A percentile compares a stretch with the other conserved stretches of the same genome.
These are phyloP conservation scores for Marasmius oreades DNA, from an alignment of 1,284 basidiomycete genomes.

Conservation along the genomic window DNA sequence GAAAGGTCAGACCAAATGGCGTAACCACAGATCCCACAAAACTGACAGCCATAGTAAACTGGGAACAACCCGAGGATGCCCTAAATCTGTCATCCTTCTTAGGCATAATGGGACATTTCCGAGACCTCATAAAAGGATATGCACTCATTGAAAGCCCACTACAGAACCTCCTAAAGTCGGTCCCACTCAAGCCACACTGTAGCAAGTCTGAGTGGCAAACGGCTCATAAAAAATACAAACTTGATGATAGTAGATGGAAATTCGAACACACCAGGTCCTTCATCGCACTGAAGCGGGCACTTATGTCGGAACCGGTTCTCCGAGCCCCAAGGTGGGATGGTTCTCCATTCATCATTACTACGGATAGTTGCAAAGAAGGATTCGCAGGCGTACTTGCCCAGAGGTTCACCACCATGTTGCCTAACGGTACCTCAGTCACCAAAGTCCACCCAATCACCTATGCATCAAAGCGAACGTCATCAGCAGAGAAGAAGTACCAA, in stretches of 20 bases:
- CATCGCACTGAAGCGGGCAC: slow-evolving; percentile 13
- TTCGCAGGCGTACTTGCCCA: slow-evolving; percentile 18
- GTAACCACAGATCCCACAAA: too few species aligned
- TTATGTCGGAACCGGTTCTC: slow-evolving; percentile 16
- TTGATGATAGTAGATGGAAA: slow-evolving; percentile 7
- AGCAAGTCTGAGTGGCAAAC: neutral
- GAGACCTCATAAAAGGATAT: neutral
- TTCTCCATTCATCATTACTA: slow-evolving; percentile 17
- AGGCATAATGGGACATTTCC: neutral
- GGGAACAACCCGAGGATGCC: slow-evolving; percentile 24
- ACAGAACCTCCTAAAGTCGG: neutral
- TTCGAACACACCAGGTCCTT: slow-evolving; percentile 15
- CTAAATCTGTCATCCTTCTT: neutral
- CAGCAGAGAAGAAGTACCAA: slow-evolving; percentile 8
- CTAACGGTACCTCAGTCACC: neutral
- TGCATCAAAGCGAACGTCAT: slow-evolving; percentile 9
- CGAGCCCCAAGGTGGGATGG: slow-evolving; percentile 13
- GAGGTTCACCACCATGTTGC: neutral
- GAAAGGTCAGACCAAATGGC: too few species aligned
- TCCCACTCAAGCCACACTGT: neutral
- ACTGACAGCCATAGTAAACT: slow-evolving; percentile 29
- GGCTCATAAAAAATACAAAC: neutral
- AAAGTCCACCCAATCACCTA: slow-evolving; percentile 2
- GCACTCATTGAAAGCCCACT: neutral
- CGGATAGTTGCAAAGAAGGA: slow-evolving; percentile 6